These are phyloP conservation scores for Vaccinium macrocarpon DNA, from an alignment of 148 eudicot species.

Conservation along the genomic window DNA sequence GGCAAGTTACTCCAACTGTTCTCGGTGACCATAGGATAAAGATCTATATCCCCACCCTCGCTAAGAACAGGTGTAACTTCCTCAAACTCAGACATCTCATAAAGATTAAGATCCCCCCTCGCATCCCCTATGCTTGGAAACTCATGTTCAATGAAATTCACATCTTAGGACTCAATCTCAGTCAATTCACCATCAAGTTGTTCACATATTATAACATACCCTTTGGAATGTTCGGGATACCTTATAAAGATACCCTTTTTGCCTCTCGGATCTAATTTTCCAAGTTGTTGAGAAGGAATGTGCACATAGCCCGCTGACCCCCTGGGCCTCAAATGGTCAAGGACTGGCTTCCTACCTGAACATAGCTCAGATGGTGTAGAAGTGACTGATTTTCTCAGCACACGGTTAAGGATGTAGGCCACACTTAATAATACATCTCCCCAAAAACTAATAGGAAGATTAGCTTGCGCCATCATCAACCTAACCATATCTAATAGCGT, in stretches of 20 bases:
- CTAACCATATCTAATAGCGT: no score
- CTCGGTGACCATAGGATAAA: no score
- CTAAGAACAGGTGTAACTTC: neutral
- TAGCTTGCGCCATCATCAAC: no score
- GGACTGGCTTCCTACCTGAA: neutral
- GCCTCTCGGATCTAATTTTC: neutral
- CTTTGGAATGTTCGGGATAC: neutral
- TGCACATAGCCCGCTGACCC: neutral
- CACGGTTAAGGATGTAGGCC: neutral
- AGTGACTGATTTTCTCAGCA: neutral
- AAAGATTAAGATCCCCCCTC: neutral
- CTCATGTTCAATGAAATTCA: neutral
- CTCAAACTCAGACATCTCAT: neutral
- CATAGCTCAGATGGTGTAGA: neutral
- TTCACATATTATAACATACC: neutral
- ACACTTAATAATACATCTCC: neutral
- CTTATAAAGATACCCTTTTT: neutral
- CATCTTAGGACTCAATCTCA: slow-evolving; percentile 3
- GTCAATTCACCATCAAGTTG: neutral
- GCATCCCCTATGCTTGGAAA: neutral
- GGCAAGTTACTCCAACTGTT: no score
- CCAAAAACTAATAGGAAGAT: no score
- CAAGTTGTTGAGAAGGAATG: neutral
- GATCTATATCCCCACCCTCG: neutral
- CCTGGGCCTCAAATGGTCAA: neutral